Base-by-base conservation (phyloP, 345 rosid species). In the Microcos paniculata region DNA sequence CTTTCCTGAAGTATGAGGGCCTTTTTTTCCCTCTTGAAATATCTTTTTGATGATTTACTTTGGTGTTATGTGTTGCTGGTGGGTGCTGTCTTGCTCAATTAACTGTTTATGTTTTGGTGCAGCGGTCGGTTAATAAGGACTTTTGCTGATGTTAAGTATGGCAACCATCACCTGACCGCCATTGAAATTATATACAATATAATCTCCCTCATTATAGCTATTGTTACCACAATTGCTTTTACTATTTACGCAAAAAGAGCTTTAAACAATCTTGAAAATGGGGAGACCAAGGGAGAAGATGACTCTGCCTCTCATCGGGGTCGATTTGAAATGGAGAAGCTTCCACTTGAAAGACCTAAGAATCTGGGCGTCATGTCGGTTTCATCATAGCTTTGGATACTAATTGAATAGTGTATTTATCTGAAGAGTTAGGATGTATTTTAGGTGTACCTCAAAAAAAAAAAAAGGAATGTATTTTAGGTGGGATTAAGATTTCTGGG, bases 81-180 rank as follows among this genome's bases (percentile, higher is more conserved):
- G 6, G 53, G 6, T 43, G 7, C 15, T 61, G n/a, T 21, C 42
- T 42, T 6, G 57, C 42, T 76, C 55, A 66, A 30, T 24, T 56
- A 48, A 45, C 10, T 78, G 76, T 52, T 62, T 8, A 33, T 21
- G 24, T 64, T 6, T 76, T 45, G 57, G 21, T 89, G 91, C 92
- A 92, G 97, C 43, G 98, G 97, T 23, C 82, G 93, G 38, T 75
- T 92, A 67, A 86, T 92, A 65, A 89, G 94, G 81, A 92, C 93
- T 38, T 77, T 85, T 0, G 90, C 94, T 3, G 90, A 90, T 77
- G 95, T 92, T 51, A 53, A 89, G 49, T 90, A 90, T 1, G 88
- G 92, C 73, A 87, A 90, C 74, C 85, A 83, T 78, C 87, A 81
- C 35, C 24, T 92, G 79, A 88, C 89, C 30, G 73, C 90, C 0